These are phyloP conservation scores for Sisymbrium altissimum DNA, from an alignment of 345 rosid species.

Conservation along the genomic window DNA sequence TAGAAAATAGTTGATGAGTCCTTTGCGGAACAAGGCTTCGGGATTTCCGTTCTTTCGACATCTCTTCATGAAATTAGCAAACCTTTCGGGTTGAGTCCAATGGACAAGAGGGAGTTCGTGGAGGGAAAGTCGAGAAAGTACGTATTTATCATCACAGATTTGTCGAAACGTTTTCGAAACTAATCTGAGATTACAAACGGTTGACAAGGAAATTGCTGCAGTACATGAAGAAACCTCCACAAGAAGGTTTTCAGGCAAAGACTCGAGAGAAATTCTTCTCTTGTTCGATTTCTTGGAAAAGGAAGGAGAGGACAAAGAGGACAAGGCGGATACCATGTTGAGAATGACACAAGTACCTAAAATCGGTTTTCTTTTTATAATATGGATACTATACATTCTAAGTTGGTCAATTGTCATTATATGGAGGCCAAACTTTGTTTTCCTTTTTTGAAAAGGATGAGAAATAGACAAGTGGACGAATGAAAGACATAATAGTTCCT, in stretches of 20 bases:
- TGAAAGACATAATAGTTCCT: not conserved
- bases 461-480: not conserved
- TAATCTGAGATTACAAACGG: not conserved
- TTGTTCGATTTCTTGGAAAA: not conserved
- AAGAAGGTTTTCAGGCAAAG: slow-evolving; percentile 4
- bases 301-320: not conserved
- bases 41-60: slow-evolving; percentile 16
- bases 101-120: not conserved
- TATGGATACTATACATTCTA: not conserved
- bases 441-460: not conserved
- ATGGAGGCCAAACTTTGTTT: not conserved
- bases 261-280: not conserved
- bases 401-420: not conserved
- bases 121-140: not conserved
- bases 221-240: slow-evolving; percentile 1
- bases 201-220: not conserved
- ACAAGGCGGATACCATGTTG: not conserved
- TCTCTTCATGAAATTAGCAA: not conserved
- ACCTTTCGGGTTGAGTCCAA: not conserved
- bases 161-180: not conserved
- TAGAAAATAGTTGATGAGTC: not conserved
- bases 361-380: not conserved
- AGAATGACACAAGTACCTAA: not conserved
- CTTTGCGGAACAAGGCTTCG: slow-evolving; percentile 16
- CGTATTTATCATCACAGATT: not conserved